Evolutionary conservation across 257 asterid genomes (phyloP).

Genomic region (Solanum chaucha): DNA sequence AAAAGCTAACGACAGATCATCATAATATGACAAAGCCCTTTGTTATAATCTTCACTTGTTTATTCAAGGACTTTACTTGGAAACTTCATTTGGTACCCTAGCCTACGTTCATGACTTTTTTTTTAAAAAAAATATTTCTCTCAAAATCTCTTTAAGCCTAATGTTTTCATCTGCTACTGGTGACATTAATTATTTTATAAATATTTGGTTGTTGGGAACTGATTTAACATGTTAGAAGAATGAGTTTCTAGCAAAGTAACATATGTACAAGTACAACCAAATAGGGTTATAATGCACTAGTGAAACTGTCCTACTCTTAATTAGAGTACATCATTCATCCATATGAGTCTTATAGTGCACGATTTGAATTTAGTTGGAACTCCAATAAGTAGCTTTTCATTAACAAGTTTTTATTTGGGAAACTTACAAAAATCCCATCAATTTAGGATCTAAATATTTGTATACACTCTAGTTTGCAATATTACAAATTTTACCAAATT

Average conservation of each 20-base stretch:
- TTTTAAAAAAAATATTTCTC: not conserved
- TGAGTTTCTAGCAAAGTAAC: not conserved
- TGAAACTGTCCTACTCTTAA: too few species aligned
- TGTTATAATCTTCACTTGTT: not conserved
- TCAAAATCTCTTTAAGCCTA: not conserved
- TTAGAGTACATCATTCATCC: rapidly evolving
- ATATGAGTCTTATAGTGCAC: too few species aligned
- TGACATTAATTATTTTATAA: not conserved
- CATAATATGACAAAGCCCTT: not conserved
- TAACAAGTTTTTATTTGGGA: not conserved
- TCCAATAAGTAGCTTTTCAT: not conserved
- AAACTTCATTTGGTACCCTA: not conserved
- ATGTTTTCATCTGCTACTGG: not conserved
- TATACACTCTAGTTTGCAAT: too few species aligned
- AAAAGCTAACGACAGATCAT: slow-evolving; percentile 4
- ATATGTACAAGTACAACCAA: not conserved
- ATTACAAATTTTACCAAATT: too few species aligned
- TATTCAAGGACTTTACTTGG: slow-evolving; percentile 5
- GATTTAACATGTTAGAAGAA: not conserved
- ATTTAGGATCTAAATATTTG: too few species aligned
- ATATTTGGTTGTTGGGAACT: not conserved
- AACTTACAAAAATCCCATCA: too few species aligned
- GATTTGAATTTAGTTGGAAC: too few species aligned
- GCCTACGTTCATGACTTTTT: not conserved
- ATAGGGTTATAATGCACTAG: too few species aligned